Evolutionary conservation across 306 rosid species (phyloP).

Genomic region (Cicer cuneatum): DNA sequence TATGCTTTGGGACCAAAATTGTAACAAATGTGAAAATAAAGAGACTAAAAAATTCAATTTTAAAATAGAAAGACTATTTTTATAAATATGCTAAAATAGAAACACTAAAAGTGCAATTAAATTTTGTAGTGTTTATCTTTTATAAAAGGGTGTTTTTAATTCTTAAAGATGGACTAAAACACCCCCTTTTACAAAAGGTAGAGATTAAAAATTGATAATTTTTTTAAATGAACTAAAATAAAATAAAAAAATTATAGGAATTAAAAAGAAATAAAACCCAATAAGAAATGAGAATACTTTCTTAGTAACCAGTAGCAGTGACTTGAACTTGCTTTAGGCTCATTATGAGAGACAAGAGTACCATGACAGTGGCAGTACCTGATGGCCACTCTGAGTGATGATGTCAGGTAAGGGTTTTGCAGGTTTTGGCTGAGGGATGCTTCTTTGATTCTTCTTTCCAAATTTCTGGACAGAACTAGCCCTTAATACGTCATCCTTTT

Average conservation of each 20-base stretch:
- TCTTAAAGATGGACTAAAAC: too few relatives aligned
- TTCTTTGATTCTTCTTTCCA: slow-evolving; percentile 57
- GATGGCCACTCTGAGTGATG: slow-evolving; percentile 58
- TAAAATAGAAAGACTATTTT: too few relatives aligned
- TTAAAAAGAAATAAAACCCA: neutral
- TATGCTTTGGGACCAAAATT: too few relatives aligned
- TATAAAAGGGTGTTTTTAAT: too few relatives aligned
- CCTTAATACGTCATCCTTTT: slow-evolving; percentile 52
- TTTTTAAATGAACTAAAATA: neutral
- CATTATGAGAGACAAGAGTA: neutral
- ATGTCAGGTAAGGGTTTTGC: slow-evolving; percentile 59
- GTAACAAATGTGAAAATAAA: too few relatives aligned
- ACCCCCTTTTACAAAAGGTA: too few relatives aligned
- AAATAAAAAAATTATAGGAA: neutral
- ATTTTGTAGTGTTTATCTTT: too few relatives aligned
- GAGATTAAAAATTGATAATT: too few relatives aligned
- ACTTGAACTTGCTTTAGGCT: neutral
- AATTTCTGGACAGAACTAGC: slow-evolving; percentile 58
- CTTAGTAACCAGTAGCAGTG: neutral
- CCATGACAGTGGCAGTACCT: slow-evolving; percentile 50
- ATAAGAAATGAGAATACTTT: slow-evolving; percentile 28
- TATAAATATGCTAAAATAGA: too few relatives aligned
- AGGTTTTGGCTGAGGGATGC: slow-evolving; percentile 55
- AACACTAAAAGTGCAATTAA: too few relatives aligned
- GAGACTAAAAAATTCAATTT: too few relatives aligned